These are phyloP conservation scores for Pseudozyma tsukubaensis DNA, from an alignment of 1,284 basidiomycete genomes.

Conservation along the genomic window DNA sequence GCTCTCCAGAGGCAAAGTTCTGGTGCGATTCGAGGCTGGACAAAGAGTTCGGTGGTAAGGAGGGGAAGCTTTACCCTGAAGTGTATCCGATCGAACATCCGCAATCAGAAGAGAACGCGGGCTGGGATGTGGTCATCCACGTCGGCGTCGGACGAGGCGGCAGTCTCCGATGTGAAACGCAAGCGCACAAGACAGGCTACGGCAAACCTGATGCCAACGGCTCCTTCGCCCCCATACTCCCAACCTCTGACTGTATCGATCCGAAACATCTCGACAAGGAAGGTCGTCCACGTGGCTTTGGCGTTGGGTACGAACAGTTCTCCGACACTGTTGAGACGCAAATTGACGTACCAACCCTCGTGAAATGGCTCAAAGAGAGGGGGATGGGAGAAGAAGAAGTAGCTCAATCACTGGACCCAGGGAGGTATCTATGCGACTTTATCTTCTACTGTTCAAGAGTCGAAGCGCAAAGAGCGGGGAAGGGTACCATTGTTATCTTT, in stretches of 20 bases:
- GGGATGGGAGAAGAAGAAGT: constrained; percentile 17
- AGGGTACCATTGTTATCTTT: constrained; percentile 28
- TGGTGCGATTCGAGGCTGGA: constrained; percentile 39
- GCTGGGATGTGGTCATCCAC: constrained; percentile 47
- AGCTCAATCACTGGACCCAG: constrained; percentile 32
- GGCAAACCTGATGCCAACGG: constrained; percentile 23
- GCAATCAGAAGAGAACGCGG: background rate
- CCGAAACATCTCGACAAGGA: constrained; percentile 14
- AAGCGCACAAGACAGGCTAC: constrained; percentile 46
- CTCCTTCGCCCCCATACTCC: constrained; percentile 14
- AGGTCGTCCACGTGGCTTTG: constrained; percentile 29
- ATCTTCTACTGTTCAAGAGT: constrained; percentile 42
- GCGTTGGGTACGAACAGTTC: constrained; percentile 27
- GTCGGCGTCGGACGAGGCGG: constrained; percentile 42
- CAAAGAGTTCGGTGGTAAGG: constrained; percentile 5
- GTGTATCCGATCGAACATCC: constrained; percentile 32
- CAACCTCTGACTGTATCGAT: background rate
- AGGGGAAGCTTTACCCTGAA: constrained; percentile 13
- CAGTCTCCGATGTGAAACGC: constrained; percentile 36
- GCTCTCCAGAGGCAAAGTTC: constrained; percentile 9
- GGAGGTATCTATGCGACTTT: constrained; percentile 52
- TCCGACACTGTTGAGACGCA: constrained; percentile 10
- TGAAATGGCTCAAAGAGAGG: constrained; percentile 14
- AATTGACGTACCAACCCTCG: constrained; percentile 20
- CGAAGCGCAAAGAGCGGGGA: constrained; percentile 16